Conservation (phyloP, 106 monocot species). For the Platanthera zijinensis region DNA sequence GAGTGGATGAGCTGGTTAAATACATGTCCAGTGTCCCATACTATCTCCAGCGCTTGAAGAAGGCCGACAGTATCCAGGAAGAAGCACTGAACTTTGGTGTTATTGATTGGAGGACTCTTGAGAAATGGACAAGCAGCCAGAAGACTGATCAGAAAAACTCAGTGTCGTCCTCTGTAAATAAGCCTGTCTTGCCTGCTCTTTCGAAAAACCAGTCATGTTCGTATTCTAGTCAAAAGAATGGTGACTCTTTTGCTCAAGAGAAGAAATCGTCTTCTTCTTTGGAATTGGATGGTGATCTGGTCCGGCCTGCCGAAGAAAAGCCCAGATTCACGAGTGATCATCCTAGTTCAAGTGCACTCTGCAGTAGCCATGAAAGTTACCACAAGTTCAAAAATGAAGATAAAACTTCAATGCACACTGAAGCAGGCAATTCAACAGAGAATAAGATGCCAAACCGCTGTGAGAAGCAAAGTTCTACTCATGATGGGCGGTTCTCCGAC, state of each 20-base stretch:
- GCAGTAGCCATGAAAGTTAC: neutral
- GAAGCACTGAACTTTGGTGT: conserved; percentile 66
- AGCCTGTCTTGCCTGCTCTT: conserved; percentile 10
- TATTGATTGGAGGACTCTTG: conserved; percentile 55
- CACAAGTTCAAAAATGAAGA: neutral
- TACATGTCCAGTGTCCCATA: conserved; percentile 14
- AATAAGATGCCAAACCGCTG: neutral
- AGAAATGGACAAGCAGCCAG: conserved; percentile 37
- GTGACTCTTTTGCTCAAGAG: conserved; percentile 9
- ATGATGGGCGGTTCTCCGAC: neutral
- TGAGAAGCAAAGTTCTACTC: conserved; percentile 2
- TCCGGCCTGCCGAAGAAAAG: conserved; percentile 7
- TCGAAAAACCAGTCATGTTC: conserved; percentile 9
- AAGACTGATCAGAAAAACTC: neutral
- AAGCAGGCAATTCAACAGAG: neutral
- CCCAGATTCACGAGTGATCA: neutral
- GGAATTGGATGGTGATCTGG: neutral
- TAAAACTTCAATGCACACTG: neutral
- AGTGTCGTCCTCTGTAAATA: conserved; percentile 16
- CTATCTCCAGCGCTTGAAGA: conserved; percentile 12
- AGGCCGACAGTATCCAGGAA: conserved; percentile 26
- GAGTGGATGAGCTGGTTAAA: conserved; percentile 12
- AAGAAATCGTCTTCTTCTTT: conserved; percentile 13
- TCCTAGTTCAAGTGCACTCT: conserved; percentile 6
- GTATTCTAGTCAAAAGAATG: conserved; percentile 13